Evolutionary conservation across 495 filamentous ascomycete genomes (phyloP).

Genomic region (Echria macrotheca): DNA sequence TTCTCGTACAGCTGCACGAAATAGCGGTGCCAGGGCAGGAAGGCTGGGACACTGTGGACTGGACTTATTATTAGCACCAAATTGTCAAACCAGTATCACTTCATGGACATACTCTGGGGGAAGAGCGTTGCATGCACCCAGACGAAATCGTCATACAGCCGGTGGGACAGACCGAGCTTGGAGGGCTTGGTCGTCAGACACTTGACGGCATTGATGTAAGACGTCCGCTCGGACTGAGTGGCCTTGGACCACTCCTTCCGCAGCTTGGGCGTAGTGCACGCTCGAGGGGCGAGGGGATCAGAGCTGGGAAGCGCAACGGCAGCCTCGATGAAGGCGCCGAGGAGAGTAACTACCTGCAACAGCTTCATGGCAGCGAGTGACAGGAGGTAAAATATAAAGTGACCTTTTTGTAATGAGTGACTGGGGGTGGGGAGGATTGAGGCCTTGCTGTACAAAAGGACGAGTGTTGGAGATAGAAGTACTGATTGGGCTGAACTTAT

Average conservation of each 20-base stretch:
- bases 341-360: neutral
- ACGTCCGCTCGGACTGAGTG: neutral
- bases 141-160: constrained; percentile 3
- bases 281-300: neutral
- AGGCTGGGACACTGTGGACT: neutral
- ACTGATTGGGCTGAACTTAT: too few relatives aligned
- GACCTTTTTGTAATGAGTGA: too few relatives aligned
- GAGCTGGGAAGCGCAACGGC: neutral
- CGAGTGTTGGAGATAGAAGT: too few relatives aligned
- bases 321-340: neutral
- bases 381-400: too few relatives aligned
- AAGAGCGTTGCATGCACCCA: neutral
- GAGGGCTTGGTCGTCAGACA: neutral
- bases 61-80: neutral
- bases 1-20: constrained; percentile 1
- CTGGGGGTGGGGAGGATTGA: too few relatives aligned
- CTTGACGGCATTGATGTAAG: constrained; percentile 1
- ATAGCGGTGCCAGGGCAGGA: constrained; percentile 8
- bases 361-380: neutral
- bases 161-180: neutral
- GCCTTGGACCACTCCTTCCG: constrained; percentile 4
- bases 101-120: neutral
- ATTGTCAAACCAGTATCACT: neutral
- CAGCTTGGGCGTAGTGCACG: neutral
- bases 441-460: too few relatives aligned